These are phyloP conservation scores for Neonectria coccinea DNA, from an alignment of 2,329 filamentous ascomycete species.

Conservation along the genomic window DNA sequence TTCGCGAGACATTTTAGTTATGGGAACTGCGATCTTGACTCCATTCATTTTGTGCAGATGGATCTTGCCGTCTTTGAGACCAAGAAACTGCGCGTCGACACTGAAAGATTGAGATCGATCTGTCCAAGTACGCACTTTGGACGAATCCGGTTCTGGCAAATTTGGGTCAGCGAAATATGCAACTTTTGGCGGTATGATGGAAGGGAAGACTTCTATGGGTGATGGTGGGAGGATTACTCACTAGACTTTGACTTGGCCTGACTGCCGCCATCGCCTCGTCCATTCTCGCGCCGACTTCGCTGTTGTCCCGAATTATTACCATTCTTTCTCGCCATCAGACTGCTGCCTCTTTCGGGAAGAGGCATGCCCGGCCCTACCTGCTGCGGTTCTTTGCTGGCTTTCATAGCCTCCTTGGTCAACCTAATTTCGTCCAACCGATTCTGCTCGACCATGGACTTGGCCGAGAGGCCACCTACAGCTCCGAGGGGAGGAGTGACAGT, in stretches of 20 bases:
- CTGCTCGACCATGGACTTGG: slow-evolving; percentile 79
- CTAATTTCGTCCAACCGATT: slow-evolving; percentile 84
- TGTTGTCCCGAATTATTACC: slow-evolving; percentile 77
- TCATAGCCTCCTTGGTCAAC: slow-evolving; percentile 82
- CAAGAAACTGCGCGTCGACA: slow-evolving; percentile 96
- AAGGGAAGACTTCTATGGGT: neutral
- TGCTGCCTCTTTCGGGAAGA: slow-evolving; percentile 83
- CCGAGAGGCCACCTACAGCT: slow-evolving; percentile 62
- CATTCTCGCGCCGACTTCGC: slow-evolving; percentile 77
- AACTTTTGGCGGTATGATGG: neutral
- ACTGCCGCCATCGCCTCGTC: slow-evolving; percentile 65
- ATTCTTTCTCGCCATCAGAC: slow-evolving; percentile 75
- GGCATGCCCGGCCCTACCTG: slow-evolving; percentile 81
- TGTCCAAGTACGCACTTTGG: slow-evolving; percentile 91
- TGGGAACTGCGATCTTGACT: slow-evolving; percentile 96
- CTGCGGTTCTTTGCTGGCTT: slow-evolving; percentile 67
- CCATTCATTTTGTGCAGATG: slow-evolving; percentile 98
- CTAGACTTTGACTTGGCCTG: slow-evolving; percentile 75
- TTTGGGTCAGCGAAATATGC: slow-evolving; percentile 26
- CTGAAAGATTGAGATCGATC: slow-evolving; percentile 96
- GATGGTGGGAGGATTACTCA: slow-evolving; percentile 59
- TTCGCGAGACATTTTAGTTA: slow-evolving; percentile 94
- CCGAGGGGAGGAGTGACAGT: slow-evolving; percentile 65
- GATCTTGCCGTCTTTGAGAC: slow-evolving; percentile 94
- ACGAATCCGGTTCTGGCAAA: slow-evolving; percentile 78